A percentile compares a stretch with the other conserved stretches of the same genome.
Evolutionary conservation across 2,329 filamentous ascomycete species (phyloP).

Genomic region (Apiospora hydei): DNA sequence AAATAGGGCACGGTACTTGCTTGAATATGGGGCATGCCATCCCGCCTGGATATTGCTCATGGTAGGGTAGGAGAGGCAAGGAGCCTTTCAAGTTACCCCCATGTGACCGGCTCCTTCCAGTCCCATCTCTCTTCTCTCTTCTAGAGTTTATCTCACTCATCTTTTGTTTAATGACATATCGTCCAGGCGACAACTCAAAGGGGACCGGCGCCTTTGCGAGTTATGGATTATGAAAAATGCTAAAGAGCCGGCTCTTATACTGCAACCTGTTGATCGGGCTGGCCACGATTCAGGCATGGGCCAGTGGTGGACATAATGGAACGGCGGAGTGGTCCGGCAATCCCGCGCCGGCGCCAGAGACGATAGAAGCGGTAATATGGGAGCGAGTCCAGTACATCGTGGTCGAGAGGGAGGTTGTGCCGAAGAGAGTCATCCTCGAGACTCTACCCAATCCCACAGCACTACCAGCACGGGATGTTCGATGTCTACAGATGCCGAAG

Average conservation of each 20-base stretch:
- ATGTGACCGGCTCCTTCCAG: not conserved
- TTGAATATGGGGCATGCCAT: not conserved
- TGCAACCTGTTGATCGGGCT: constrained; percentile 40
- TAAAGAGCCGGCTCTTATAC: constrained; percentile 42
- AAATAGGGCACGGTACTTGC: not conserved
- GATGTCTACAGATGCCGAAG: constrained; percentile 32
- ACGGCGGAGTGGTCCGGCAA: not conserved
- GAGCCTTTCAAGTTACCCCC: not conserved
- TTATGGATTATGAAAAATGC: constrained; percentile 42
- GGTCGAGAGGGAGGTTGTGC: constrained; percentile 27
- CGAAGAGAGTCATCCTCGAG: constrained; percentile 31
- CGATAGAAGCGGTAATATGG: constrained; percentile 29
- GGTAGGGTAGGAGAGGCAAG: not conserved
- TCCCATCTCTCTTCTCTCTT: constrained; percentile 27
- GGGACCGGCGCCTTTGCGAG: constrained; percentile 26
- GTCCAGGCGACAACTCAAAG: constrained; percentile 33
- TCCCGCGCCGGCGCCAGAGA: constrained; percentile 23
- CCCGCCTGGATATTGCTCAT: not conserved
- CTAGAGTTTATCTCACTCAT: constrained; percentile 27
- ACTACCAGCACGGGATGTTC: constrained; percentile 33
- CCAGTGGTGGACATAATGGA: constrained; percentile 31
- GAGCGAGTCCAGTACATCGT: constrained; percentile 32
- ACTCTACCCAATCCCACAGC: constrained; percentile 29
- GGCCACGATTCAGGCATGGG: constrained; percentile 38
- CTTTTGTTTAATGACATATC: constrained; percentile 32